Percentiles rank a stretch among this genome's conserved stretches.
These are phyloP conservation scores for Scheffersomyces stambukii DNA, from an alignment of 1,139 yeast genomes.

Conservation along the genomic window DNA sequence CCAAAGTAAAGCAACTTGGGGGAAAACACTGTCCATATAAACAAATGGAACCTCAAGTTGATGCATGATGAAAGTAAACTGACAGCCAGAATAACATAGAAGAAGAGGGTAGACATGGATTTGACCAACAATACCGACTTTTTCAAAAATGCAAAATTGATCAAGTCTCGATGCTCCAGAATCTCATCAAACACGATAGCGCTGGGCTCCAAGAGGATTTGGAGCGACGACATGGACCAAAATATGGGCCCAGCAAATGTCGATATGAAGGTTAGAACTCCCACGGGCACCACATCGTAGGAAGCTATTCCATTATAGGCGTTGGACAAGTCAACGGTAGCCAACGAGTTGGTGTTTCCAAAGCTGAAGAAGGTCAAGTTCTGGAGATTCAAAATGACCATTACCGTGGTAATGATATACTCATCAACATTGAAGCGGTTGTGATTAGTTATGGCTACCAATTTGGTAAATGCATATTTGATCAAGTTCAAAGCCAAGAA, in stretches of 20 bases:
- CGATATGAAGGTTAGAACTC: constrained; percentile 70
- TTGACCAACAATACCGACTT: constrained; percentile 33
- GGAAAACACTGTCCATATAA: constrained; percentile 96
- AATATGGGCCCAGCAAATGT: constrained; percentile 84
- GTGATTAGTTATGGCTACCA: constrained; percentile 6
- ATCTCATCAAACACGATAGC: constrained; percentile 10
- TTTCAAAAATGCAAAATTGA: constrained; percentile 20
- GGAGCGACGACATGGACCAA: constrained; percentile 64
- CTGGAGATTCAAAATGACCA: constrained; percentile 44
- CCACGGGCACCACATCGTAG: constrained; percentile 72
- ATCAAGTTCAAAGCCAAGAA: constrained; percentile 49
- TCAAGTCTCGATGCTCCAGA: constrained; percentile 10
- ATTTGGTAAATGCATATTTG: constrained; percentile 21
- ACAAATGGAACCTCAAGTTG: constrained; percentile 74
- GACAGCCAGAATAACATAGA: constrained; percentile 58
- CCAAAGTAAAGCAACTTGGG: constrained; percentile 83
- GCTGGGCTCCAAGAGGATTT: constrained; percentile 37
- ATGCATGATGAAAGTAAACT: constrained; percentile 67
- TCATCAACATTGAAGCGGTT: constrained; percentile 23
- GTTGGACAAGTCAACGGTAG: constrained; percentile 84
- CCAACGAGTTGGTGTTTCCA: constrained; percentile 90
- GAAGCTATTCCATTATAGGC: constrained; percentile 82
- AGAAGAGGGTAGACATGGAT: constrained; percentile 35
- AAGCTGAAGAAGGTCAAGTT: constrained; percentile 78
- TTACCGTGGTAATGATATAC: constrained; percentile 18